Conservation (phyloP, 805 yeast species). For the Suhomyces kilbournensis region DNA sequence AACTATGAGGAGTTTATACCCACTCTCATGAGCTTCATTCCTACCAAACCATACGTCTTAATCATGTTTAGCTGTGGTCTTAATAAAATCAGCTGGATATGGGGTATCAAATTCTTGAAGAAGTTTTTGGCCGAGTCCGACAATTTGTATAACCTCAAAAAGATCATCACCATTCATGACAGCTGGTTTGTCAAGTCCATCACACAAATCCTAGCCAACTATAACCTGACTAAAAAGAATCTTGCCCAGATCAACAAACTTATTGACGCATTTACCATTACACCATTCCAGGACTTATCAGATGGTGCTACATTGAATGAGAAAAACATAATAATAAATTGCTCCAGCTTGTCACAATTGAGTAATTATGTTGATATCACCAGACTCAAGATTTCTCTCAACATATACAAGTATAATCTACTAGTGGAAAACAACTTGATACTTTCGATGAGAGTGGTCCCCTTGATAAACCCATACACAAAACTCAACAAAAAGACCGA, state of each 20-base stretch:
- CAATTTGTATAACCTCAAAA: slow-evolving; percentile 47
- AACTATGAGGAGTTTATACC: slow-evolving; percentile 53
- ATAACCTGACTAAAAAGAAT: slow-evolving; percentile 37
- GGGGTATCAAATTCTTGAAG: slow-evolving; percentile 56
- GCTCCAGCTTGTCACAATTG: slow-evolving; percentile 50
- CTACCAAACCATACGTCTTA: slow-evolving; percentile 60
- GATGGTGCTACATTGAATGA: neutral
- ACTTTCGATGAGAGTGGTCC: slow-evolving; percentile 14
- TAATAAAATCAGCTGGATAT: slow-evolving; percentile 61
- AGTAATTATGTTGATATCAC: slow-evolving; percentile 70
- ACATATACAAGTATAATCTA: slow-evolving; percentile 68
- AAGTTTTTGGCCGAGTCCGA: slow-evolving; percentile 56
- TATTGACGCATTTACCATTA: slow-evolving; percentile 23
- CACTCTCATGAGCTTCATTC: slow-evolving; percentile 54
- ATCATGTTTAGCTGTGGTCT: slow-evolving; percentile 84
- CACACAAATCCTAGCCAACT: slow-evolving; percentile 65
- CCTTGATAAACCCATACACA: slow-evolving; percentile 21
- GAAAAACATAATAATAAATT: slow-evolving; percentile 37
- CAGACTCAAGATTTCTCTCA: slow-evolving; percentile 67
- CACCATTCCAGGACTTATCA: slow-evolving; percentile 4
- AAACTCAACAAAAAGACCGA: slow-evolving; percentile 13
- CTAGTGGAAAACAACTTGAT: slow-evolving; percentile 40
- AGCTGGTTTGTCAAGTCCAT: slow-evolving; percentile 84
- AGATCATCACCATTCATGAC: slow-evolving; percentile 81
- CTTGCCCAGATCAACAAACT: slow-evolving; percentile 24